Conservation (phyloP, 441 rosid species). For the Pelargonium cotyledonis region DNA sequence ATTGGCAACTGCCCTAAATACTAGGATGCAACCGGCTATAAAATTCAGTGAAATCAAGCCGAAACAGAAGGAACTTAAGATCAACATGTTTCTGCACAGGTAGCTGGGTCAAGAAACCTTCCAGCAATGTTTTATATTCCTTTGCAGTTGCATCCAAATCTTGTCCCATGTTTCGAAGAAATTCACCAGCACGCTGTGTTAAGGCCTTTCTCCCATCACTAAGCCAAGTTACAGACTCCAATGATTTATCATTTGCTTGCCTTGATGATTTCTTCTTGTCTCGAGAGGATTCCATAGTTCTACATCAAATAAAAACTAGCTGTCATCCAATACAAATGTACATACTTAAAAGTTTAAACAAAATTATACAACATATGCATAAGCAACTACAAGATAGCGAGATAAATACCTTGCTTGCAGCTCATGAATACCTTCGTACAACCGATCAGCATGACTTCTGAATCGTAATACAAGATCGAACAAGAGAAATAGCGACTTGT, state of each 20-base stretch:
- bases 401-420: slow-evolving; percentile 61
- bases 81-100: slow-evolving; percentile 82
- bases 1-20: slow-evolving; percentile 25
- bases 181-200: slow-evolving; percentile 78
- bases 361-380: background rate
- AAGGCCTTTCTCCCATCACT: slow-evolving; percentile 78
- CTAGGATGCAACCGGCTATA: slow-evolving; percentile 48
- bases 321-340: slow-evolving; percentile 3
- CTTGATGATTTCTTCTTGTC: slow-evolving; percentile 35
- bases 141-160: slow-evolving; percentile 65
- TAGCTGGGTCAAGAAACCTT: slow-evolving; percentile 68
- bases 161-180: slow-evolving; percentile 66
- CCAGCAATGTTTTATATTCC: slow-evolving; percentile 63
- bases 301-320: slow-evolving; percentile 22
- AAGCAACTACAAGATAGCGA: background rate
- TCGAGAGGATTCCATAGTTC: slow-evolving; percentile 42
- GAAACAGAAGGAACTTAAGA: slow-evolving; percentile 79
- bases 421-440: slow-evolving; percentile 79
- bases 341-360: background rate
- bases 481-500: slow-evolving; percentile 64
- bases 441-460: slow-evolving; percentile 78
- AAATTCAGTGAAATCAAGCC: slow-evolving; percentile 87
- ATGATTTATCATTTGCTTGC: slow-evolving; percentile 34
- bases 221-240: slow-evolving; percentile 57
- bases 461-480: slow-evolving; percentile 81